Evolutionary conservation across 2,329 filamentous ascomycete species (phyloP).

Genomic region (Cladosporium sp.): DNA sequence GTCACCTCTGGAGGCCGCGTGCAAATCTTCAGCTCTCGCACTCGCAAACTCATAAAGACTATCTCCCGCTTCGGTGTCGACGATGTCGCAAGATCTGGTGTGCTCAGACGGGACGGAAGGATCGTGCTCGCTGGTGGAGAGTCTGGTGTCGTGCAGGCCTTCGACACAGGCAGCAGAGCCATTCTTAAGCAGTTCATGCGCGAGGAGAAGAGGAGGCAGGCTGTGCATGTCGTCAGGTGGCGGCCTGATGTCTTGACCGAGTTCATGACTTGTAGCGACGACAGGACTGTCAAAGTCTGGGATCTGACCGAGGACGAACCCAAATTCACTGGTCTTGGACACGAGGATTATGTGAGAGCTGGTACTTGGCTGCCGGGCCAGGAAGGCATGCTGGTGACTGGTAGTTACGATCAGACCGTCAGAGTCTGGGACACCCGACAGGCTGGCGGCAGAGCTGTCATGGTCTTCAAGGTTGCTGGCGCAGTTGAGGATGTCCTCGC

Average conservation of each 20-base stretch:
- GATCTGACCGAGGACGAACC: constrained; percentile 79
- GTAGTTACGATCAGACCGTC: constrained; percentile 92
- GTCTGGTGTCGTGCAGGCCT: constrained; percentile 87
- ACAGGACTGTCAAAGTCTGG: constrained; percentile 90
- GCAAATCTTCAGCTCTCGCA: constrained; percentile 89
- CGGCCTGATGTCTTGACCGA: constrained; percentile 77
- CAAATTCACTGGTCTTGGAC: constrained; percentile 74
- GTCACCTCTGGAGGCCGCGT: constrained; percentile 92
- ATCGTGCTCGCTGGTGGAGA: constrained; percentile 91
- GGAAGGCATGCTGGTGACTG: constrained; percentile 73
- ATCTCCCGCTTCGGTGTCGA: constrained; percentile 78
- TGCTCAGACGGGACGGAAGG: constrained; percentile 81
- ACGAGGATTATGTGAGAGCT: constrained; percentile 86
- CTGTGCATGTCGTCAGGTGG: constrained; percentile 88
- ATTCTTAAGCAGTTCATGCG: constrained; percentile 89
- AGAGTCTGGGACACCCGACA: constrained; percentile 87
- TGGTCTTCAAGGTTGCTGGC: constrained; percentile 92
- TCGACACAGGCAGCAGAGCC: constrained; percentile 82
- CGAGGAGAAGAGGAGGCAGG: constrained; percentile 66
- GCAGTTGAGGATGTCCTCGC: constrained; percentile 86
- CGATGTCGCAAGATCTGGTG: constrained; percentile 83
- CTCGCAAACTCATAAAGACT: constrained; percentile 86
- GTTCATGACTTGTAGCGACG: constrained; percentile 85
- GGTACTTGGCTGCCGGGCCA: constrained; percentile 79
- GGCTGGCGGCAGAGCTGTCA: constrained; percentile 60